Evolutionary conservation across 192 early-diverging fungal genomes (phyloP), one percentile per base, ranked within the genome.

Genomic region (Geranomyces michiganensis): DNA sequence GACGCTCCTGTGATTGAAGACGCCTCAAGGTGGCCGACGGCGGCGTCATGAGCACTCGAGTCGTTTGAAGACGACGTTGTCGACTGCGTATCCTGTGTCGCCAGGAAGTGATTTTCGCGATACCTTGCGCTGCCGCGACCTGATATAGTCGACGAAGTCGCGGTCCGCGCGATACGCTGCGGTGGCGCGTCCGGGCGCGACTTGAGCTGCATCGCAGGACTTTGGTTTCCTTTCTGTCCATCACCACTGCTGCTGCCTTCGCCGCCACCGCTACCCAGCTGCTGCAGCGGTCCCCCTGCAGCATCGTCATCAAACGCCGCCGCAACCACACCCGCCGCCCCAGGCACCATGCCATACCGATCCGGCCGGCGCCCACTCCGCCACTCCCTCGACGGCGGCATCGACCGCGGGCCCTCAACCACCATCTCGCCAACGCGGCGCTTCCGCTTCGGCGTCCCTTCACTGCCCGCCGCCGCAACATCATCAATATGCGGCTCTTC

Each of bases 401-500:
- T 43, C 21, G 36, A 43, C 5, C 43, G 24, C 49, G 26, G 27
- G 17, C 58, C 58, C 29, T 60, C 58, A 19, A 60, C 58, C 4
- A 60, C 58, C 24, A 36, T 15, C 14, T 47, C 59, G 9, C 30
- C 68, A 10, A 44, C 56, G 1, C 68, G 56, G 1, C 21, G 31
- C n/a, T 27, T 60, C 36, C 68, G 59, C 12, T 59, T 61, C 21
- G 19, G 27, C 36, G 36, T 41, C 5, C 36, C 36, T 41, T 41
- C 36, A 10, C 5, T 41, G 10, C 36, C 36, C 19, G 21, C 22
- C 13, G 31, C 15, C 14, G 21, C 62, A 13, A 21, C 21, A 22
- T 68, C 66, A 24, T 68, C 66, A 13, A 68, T 49, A 14, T 56
- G 31, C 21, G 56, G 27, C 22, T 72, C 70, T 8, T 62, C 68